phyloP scores from a whole-genome alignment of 352 stramenopile genomes.

The Globisporangium middletonii region DNA sequence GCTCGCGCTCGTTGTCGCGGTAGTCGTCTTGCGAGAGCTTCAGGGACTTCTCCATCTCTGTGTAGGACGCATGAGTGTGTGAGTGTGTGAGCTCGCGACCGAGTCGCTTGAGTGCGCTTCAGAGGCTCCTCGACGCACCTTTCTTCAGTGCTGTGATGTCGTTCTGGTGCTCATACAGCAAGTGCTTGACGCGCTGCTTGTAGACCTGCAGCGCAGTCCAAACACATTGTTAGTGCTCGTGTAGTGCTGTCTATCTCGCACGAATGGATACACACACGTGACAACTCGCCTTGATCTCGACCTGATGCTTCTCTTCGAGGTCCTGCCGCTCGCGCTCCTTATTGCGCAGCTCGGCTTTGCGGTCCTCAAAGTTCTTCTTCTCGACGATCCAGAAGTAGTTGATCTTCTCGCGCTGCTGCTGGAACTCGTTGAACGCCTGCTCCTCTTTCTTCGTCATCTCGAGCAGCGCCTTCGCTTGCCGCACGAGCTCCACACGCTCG shows the following conservation, averaged over 20 bases:
- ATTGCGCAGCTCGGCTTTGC: constrained; percentile 89
- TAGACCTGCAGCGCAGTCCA: constrained; percentile 55
- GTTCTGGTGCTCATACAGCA: constrained; percentile 94
- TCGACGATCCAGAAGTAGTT: constrained; percentile 98
- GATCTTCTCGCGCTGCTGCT: constrained; percentile 94
- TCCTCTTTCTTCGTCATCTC: constrained; percentile 88
- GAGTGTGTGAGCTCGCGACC: not conserved
- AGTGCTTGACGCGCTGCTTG: constrained; percentile 95
- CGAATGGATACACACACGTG: not conserved
- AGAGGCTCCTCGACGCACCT: constrained; percentile 15
- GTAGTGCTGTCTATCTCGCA: not conserved
- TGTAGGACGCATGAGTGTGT: not conserved
- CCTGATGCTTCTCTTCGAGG: constrained; percentile 92
- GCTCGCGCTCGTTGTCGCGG: constrained; percentile 72
- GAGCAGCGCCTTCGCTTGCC: constrained; percentile 68
- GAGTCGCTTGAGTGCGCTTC: not conserved
- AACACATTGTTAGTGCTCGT: not conserved
- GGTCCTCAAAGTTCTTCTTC: constrained; percentile 95
- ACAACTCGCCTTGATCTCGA: constrained; percentile 88
- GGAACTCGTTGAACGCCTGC: constrained; percentile 93
- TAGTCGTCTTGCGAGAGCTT: constrained; percentile 92
- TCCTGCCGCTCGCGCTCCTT: constrained; percentile 94
- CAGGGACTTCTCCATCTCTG: constrained; percentile 82
- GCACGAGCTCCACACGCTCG: constrained; percentile 65
- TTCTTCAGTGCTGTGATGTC: constrained; percentile 89